A percentile compares a stretch with the other conserved stretches of the same genome.
Evolutionary conservation across 129 eudicot genomes (phyloP).

Genomic region (Heracleum sosnowskyi): DNA sequence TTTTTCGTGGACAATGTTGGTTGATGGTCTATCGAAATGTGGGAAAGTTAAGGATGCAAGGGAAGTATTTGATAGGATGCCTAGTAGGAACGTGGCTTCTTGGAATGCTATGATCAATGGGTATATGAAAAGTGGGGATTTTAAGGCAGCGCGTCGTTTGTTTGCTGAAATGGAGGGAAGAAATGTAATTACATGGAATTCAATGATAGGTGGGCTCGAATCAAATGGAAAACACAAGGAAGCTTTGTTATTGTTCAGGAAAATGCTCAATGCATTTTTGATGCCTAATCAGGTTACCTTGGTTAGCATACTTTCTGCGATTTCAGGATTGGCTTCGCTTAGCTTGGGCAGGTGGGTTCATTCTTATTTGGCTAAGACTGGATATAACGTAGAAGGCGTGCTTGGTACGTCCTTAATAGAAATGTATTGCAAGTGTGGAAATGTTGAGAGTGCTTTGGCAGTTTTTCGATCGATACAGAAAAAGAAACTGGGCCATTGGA

Average conservation of each 20-base stretch:
- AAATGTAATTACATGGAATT: conserved; percentile 30
- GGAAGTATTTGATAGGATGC: conserved; percentile 33
- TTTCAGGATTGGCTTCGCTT: conserved; percentile 26
- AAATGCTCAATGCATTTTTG: conserved; percentile 18
- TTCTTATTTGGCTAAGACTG: conserved; percentile 31
- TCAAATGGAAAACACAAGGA: conserved; percentile 21
- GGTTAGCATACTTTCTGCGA: conserved; percentile 35
- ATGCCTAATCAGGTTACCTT: conserved; percentile 36
- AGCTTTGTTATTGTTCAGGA: conserved; percentile 27
- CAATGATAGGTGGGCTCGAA: conserved; percentile 38
- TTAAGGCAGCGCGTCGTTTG: conserved; percentile 19
- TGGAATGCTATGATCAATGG: conserved; percentile 44
- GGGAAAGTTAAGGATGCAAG: conserved; percentile 31
- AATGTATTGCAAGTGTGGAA: conserved; percentile 44
- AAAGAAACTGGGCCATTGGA: conserved; percentile 41
- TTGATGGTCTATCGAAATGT: conserved; percentile 32
- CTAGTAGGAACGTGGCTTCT: conserved; percentile 25
- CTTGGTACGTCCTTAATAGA: conserved; percentile 33
- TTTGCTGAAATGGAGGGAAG: conserved; percentile 28
- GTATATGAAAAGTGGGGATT: conserved; percentile 38
- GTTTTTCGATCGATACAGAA: conserved; percentile 26
- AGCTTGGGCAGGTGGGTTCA: conserved; percentile 37
- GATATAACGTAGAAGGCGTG: conserved; percentile 25
- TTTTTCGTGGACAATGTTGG: conserved; percentile 38
- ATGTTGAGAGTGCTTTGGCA: conserved; percentile 27